Evolutionary conservation across 1,139 yeast species (phyloP), one percentile per base, ranked within the genome.

Genomic region (Ogataea hybrid): DNA sequence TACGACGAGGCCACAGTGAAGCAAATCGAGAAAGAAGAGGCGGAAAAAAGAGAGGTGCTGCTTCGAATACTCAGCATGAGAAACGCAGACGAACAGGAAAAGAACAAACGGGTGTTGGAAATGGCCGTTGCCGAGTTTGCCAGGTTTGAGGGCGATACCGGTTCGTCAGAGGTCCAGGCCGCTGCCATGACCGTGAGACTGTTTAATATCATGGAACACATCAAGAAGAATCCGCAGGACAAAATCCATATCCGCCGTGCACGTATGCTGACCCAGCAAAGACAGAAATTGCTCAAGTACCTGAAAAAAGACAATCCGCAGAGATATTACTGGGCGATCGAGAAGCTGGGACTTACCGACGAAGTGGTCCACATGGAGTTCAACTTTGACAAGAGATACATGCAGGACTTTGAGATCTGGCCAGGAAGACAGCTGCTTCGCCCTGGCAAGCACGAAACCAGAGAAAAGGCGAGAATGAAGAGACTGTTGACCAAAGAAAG

Each of bases 121-220:
- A 63, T 84, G 44, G 96, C 97, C 1, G 74, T 79, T 42, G 68
- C 75, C 52, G 97, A 89, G 65, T 89, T 92, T 63, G 81, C 79
- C 53, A 75, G 96, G 58, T 74, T 76, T 50, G 88, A 82, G 38
- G 96, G 96, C 39, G 97, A 92, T 61, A 87, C 97, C 0, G 97
- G 95, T 1, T 86, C 96, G 0, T 81, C 96, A 38, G 97, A 90
- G 66, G 97, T 89, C 22, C 97, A 90, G 64, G 96, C 97, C 1
- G 97, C 97, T 2, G 76, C 87, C 23, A 68, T 83, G 67, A 88
- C 97, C 1, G 82, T 87, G 42, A 79, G 79, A 57, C 87, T 92
- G 52, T 88, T 84, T 51, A 82, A 78, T 53, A 71, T 87, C 45
- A 87, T 86, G 70, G 75, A 77, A 35, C 97, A 90, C 59, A 74